These are phyloP conservation scores for Paragyromitra xinjiangensis DNA, from an alignment of 495 filamentous ascomycete genomes.

Conservation along the genomic window DNA sequence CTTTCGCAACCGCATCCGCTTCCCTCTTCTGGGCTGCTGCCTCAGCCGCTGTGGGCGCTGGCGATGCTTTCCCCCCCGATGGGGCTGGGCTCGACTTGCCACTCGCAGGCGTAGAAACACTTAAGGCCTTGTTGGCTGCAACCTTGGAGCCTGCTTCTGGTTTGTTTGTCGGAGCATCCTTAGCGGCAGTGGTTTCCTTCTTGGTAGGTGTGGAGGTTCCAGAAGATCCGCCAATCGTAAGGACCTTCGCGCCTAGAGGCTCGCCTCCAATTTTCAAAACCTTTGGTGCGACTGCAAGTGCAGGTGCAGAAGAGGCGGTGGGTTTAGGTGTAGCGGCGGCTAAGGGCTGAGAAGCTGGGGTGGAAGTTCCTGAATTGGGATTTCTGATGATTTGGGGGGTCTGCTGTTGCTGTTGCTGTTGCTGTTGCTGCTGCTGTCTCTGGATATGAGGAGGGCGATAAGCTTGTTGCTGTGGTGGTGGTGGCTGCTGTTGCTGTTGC, in stretches of 20 bases:
- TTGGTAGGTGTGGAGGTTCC: slow-evolving; percentile 57
- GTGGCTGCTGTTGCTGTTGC: slow-evolving; percentile 62
- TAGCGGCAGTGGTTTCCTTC: slow-evolving; percentile 44
- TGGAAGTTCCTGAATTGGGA: slow-evolving; percentile 62
- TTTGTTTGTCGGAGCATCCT: slow-evolving; percentile 67
- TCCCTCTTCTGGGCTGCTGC: slow-evolving; percentile 68
- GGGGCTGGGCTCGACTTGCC: slow-evolving; percentile 43
- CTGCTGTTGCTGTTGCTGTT: slow-evolving; percentile 60
- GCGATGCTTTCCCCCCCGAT: slow-evolving; percentile 43
- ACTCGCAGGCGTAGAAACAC: slow-evolving; percentile 24
- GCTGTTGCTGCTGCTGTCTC: slow-evolving; percentile 60
- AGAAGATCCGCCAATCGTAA: slow-evolving; percentile 68
- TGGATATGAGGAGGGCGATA: slow-evolving; percentile 61
- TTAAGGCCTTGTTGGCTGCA: slow-evolving; percentile 55
- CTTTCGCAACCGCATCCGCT: slow-evolving; percentile 83
- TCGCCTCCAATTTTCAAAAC: slow-evolving; percentile 72
- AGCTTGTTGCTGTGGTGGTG: slow-evolving; percentile 65
- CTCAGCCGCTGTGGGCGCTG: slow-evolving; percentile 59
- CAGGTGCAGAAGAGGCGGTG: slow-evolving; percentile 55
- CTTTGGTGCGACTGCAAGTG: slow-evolving; percentile 67
- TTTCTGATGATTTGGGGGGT: slow-evolving; percentile 75
- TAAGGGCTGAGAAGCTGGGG: slow-evolving; percentile 57
- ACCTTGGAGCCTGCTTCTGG: slow-evolving; percentile 63
- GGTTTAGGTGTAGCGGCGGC: slow-evolving; percentile 60
- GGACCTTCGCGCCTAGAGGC: slow-evolving; percentile 67